Percentiles rank a stretch among this genome's conserved stretches.
phyloP scores from a whole-genome alignment of 352 stramenopile species.

The Phytophthora agathidicida region DNA sequence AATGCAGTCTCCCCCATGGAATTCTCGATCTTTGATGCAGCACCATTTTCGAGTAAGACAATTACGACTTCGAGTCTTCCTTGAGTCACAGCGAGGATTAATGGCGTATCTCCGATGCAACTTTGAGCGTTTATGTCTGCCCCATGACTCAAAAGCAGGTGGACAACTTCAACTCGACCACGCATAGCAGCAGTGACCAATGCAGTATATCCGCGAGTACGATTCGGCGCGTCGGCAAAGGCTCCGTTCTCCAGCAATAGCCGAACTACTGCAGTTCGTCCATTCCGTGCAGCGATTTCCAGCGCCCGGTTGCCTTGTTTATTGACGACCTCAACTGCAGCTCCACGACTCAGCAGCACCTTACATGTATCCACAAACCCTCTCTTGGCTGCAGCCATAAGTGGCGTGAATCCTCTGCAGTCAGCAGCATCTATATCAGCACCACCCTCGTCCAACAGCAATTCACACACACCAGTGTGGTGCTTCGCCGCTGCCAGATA shows the following conservation, averaged over 20 bases:
- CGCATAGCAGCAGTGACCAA: constrained; percentile 28
- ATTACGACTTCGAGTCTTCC: constrained; percentile 28
- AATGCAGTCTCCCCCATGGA: constrained; percentile 30
- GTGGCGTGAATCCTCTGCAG: constrained; percentile 29
- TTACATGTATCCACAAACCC: constrained; percentile 24
- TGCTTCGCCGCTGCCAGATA: constrained; percentile 25
- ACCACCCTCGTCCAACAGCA: constrained; percentile 31
- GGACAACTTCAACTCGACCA: constrained; percentile 20
- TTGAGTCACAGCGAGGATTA: constrained; percentile 32
- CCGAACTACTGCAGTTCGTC: constrained; percentile 16
- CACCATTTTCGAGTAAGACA: constrained; percentile 21
- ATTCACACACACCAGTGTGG: constrained; percentile 26
- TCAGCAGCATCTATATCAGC: constrained; percentile 22
- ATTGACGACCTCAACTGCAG: constrained; percentile 27
- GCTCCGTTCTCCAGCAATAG: constrained; percentile 27
- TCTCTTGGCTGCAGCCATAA: constrained; percentile 33
- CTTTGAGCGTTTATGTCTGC: constrained; percentile 25
- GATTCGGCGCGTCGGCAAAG: constrained; percentile 32
- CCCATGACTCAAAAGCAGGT: constrained; percentile 26
- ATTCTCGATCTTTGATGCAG: constrained; percentile 15
- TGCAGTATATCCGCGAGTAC: constrained; percentile 31
- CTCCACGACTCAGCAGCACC: constrained; percentile 27
- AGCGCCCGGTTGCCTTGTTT: constrained; percentile 28
- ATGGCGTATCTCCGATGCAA: constrained; percentile 26
- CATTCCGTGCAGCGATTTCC: constrained; percentile 31